These are phyloP conservation scores for Colletotrichum caudatum DNA, from an alignment of 2,329 filamentous ascomycete species.

Conservation along the genomic window DNA sequence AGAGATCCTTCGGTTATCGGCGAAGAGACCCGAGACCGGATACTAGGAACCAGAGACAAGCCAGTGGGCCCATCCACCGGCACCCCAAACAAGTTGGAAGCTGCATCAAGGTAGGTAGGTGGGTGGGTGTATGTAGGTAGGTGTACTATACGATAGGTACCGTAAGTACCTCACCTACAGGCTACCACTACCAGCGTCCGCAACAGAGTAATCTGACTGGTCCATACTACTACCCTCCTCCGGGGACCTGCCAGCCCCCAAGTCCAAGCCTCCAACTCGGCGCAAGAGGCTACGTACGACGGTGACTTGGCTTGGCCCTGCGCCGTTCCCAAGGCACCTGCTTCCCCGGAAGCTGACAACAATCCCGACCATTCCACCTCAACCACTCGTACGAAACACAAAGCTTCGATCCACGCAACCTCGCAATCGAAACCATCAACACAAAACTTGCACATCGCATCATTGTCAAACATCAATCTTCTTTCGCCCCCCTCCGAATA, in stretches of 20 bases:
- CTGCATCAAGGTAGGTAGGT: not conserved
- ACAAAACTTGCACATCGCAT: constrained; percentile 8
- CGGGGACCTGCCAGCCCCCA: constrained; percentile 20
- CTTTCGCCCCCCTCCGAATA: not conserved
- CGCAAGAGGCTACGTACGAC: constrained; percentile 42
- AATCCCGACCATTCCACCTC: constrained; percentile 22
- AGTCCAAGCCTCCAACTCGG: constrained; percentile 41
- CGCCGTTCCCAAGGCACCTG: constrained; percentile 5
- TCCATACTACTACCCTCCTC: constrained; percentile 13
- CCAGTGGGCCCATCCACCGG: not conserved
- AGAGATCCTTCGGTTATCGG: constrained; percentile 7
- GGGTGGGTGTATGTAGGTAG: too few species aligned
- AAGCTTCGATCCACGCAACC: constrained; percentile 17
- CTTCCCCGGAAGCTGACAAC: constrained; percentile 39
- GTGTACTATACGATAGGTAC: not conserved
- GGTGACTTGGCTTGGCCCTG: constrained; percentile 27
- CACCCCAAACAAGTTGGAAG: constrained; percentile 8
- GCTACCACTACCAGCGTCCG: too few species aligned
- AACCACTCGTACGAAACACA: constrained; percentile 6
- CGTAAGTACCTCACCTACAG: not conserved
- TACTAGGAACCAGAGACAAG: not conserved
- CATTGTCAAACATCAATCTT: not conserved
- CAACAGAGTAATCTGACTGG: constrained; percentile 21
- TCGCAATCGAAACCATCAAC: not conserved
- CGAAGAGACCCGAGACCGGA: not conserved